phyloP scores from a whole-genome alignment of 805 yeast genomes.

The Metschnikowia corniflorae region DNA sequence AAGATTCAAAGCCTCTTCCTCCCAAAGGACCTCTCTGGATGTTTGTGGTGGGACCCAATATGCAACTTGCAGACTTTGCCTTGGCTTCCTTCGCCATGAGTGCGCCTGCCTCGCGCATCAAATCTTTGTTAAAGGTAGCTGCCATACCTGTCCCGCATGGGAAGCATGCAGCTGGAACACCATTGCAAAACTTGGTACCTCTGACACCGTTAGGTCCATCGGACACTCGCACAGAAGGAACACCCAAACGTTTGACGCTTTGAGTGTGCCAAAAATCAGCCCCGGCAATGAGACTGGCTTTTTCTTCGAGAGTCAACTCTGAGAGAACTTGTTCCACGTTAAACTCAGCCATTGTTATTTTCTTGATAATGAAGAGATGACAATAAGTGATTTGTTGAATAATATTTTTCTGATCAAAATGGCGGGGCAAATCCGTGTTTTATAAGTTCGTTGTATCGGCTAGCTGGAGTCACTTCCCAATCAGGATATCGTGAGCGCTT shows the following conservation, averaged over 20 bases:
- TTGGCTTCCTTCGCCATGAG: slow-evolving; percentile 33
- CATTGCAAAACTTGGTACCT: slow-evolving; percentile 28
- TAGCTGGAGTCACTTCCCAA: slow-evolving; percentile 1
- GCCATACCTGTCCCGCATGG: slow-evolving; percentile 36
- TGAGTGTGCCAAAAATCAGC: slow-evolving; percentile 51
- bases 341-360: slow-evolving; percentile 14
- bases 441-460: neutral
- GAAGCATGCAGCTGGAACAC: slow-evolving; percentile 30
- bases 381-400: neutral
- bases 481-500: slow-evolving; percentile 3
- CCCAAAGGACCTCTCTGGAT: slow-evolving; percentile 35
- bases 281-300: slow-evolving; percentile 35
- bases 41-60: slow-evolving; percentile 32
- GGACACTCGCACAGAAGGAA: slow-evolving; percentile 45
- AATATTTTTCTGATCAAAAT: neutral
- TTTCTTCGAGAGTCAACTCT: slow-evolving; percentile 26
- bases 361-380: too few species aligned
- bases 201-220: slow-evolving; percentile 36
- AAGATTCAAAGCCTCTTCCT: slow-evolving; percentile 34
- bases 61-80: slow-evolving; percentile 28
- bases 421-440: too few species aligned
- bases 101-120: slow-evolving; percentile 27
- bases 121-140: slow-evolving; percentile 27
- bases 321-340: slow-evolving; percentile 24
- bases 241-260: slow-evolving; percentile 34